A percentile compares a stretch with the other conserved stretches of the same genome.
phyloP scores from a whole-genome alignment of 768 basidiomycete genomes.

The Austroboletus festivus region DNA sequence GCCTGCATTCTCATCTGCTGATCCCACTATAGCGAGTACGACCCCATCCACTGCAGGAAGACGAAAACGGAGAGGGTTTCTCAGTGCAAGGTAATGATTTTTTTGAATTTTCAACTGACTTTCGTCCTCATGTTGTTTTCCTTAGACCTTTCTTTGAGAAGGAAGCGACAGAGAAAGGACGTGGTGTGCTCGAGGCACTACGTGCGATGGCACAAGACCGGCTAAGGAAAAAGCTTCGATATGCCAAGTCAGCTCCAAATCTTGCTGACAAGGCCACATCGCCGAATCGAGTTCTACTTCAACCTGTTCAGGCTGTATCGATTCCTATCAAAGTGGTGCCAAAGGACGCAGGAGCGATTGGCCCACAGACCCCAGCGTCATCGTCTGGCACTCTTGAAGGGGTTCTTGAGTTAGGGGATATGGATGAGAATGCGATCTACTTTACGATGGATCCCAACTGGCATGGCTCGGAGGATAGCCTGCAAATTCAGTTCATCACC shows the following conservation, averaged over 20 bases:
- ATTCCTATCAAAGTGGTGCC: background rate
- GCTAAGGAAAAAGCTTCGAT: slow-evolving; percentile 19
- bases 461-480: slow-evolving; percentile 21
- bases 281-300: background rate
- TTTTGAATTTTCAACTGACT: background rate
- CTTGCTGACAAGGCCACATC: slow-evolving; percentile 9
- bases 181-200: slow-evolving; percentile 5
- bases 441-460: slow-evolving; percentile 28
- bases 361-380: background rate
- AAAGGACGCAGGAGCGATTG: background rate
- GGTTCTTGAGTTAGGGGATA: slow-evolving; percentile 4
- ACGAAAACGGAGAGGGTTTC: slow-evolving; percentile 15
- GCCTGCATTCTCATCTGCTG: background rate
- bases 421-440: slow-evolving; percentile 26
- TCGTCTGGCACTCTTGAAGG: background rate
- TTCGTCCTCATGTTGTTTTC: background rate
- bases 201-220: slow-evolving; percentile 13
- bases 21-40: background rate
- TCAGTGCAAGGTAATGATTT: slow-evolving; percentile 20
- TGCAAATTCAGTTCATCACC: slow-evolving; percentile 20
- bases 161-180: slow-evolving; percentile 6
- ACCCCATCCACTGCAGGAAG: background rate
- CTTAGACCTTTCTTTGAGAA: slow-evolving; percentile 14
- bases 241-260: slow-evolving; percentile 25
- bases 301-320: background rate